A percentile compares a stretch with the other conserved stretches of the same genome.
Conservation (phyloP, 1,139 yeast species). For the Kodamaea fungicola region DNA sequence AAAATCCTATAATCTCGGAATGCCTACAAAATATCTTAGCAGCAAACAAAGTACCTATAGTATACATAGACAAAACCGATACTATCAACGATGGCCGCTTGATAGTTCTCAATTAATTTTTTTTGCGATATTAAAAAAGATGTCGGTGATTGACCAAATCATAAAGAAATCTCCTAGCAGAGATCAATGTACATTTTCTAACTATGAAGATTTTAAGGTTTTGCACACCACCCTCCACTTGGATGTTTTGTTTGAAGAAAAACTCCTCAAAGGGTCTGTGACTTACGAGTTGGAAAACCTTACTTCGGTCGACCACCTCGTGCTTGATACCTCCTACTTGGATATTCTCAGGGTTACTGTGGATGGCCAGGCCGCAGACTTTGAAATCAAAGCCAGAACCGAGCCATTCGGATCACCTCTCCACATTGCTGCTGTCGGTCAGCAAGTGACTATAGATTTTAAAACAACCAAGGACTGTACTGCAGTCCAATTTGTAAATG, state of each 20-base stretch:
- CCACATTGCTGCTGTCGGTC: conserved; percentile 6
- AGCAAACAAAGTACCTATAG: no score
- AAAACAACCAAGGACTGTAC: conserved; percentile 36
- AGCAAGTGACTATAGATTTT: conserved; percentile 20
- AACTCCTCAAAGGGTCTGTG: conserved; percentile 28
- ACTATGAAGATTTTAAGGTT: conserved; percentile 13
- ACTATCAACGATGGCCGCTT: no score
- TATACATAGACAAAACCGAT: no score
- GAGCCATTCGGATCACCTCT: conserved; percentile 36
- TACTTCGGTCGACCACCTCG: conserved; percentile 11
- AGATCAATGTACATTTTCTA: conserved; percentile 18
- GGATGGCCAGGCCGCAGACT: conserved; percentile 18
- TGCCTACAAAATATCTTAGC: no score
- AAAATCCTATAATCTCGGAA: no score
- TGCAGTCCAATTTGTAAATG: conserved; percentile 39
- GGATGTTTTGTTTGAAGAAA: conserved; percentile 27
- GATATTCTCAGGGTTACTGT: conserved; percentile 19
- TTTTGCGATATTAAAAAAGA: not conserved
- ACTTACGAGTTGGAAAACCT: conserved; percentile 17
- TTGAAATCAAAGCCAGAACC: conserved; percentile 15
- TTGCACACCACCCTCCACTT: conserved; percentile 24
- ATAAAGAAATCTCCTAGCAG: conserved; percentile 5
- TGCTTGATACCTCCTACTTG: conserved; percentile 34
- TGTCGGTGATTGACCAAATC: conserved; percentile 4
- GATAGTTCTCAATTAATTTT: not conserved